Base-by-base conservation (phyloP, 352 stramenopile genomes). In the Phytophthora capsici region DNA sequence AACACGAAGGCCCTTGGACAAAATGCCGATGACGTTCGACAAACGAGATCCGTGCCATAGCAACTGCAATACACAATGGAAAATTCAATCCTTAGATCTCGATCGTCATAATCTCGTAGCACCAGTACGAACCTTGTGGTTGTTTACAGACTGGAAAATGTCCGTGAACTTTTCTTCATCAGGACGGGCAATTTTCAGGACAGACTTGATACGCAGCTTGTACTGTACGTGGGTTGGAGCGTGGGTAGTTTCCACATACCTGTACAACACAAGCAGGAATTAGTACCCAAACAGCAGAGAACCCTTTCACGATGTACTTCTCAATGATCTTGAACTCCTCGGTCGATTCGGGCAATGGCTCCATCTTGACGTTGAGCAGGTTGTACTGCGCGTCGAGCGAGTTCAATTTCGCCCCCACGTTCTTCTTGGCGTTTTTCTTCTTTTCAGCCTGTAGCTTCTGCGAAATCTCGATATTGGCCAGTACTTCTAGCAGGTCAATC, bases 11-110 rank as follows among this genome's bases (percentile, higher is more conserved):
- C 89, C 89, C 22, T 94, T 82, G 2, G 78, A 82, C 6, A 97
- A 58, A 38, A 97, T 95, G 7, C 88, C 84, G 19, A 90, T 71
- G 37, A 94, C 71, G 40, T 97, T 97, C 48, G 78, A 85, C 16
- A 91, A 54, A 1, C 78, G 73, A 8, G 85, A 92, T n/a, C 89
- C 89, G 54, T 96, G 89, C 89, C 88, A 97, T 17, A 97, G 53
- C 28, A 97, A 72, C 80, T 87, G 13, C 16, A 55, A 40, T 41
- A 8, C 2, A 12, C 60, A 28, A 14, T 13, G 9, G 14, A 34
- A 0, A 6, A 28, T 34, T 34, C 17, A 57, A 13, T 44, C 14
- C n/a, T 75, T 20, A 57, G 49, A 52, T 52, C 13, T 40, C 23
- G 47, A 20, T 8, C 2, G 20, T 49, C 3, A 28, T 5, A 2